Percentiles rank a stretch among this genome's conserved stretches.
Conservation (phyloP, 2,329 filamentous ascomycete genomes). For the Diplodia intermedia region DNA sequence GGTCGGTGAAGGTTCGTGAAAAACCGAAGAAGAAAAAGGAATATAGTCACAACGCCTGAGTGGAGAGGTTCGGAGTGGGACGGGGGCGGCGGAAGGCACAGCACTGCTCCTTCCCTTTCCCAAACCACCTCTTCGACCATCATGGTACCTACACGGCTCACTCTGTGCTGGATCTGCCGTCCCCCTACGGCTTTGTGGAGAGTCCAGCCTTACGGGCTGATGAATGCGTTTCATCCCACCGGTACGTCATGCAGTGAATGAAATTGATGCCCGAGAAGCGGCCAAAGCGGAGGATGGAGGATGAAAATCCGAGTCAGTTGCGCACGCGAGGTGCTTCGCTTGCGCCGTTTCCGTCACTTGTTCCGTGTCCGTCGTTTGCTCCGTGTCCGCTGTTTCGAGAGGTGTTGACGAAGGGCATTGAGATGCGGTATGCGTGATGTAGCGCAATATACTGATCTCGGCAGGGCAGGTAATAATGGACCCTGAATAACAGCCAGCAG, state of each 20-base stretch:
- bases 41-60: background rate
- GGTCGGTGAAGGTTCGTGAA: background rate
- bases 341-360: background rate
- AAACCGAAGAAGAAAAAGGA: background rate
- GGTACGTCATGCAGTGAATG: background rate
- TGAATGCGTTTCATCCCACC: background rate
- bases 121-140: background rate
- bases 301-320: background rate
- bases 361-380: background rate
- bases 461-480: conserved; percentile 1
- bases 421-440: background rate
- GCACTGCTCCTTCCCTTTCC: background rate
- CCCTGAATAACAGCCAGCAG: background rate
- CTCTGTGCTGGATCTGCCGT: background rate
- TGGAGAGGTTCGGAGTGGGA: background rate
- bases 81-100: conserved; percentile 3
- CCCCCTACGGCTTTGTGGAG: background rate
- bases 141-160: background rate
- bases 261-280: background rate
- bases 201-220: background rate
- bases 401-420: background rate
- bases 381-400: conserved; percentile 1
- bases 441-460: background rate
- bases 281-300: background rate
- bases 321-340: background rate